Percentiles rank a stretch among this genome's conserved stretches.
Conservation (phyloP, 805 yeast species). For the Sporopachydermia lactativora region DNA sequence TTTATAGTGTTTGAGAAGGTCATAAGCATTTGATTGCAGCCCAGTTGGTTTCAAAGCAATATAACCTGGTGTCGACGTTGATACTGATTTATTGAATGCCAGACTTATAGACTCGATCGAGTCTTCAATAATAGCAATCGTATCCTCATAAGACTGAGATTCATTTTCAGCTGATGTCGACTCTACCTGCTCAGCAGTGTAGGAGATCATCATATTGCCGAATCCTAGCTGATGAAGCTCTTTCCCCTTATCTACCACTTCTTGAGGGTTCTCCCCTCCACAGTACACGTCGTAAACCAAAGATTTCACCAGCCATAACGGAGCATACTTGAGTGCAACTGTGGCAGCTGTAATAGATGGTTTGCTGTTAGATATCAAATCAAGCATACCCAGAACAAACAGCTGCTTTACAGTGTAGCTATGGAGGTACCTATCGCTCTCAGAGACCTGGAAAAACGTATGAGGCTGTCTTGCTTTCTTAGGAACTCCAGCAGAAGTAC, state of each 20-base stretch:
- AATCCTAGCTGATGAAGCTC: conserved; percentile 60
- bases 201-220: conserved; percentile 88
- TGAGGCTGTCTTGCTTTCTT: background rate
- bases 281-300: conserved; percentile 75
- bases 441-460: background rate
- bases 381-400: too few relatives aligned
- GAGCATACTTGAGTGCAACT: background rate
- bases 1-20: conserved; percentile 47
- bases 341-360: background rate
- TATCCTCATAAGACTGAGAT: conserved; percentile 10
- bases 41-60: conserved; percentile 94
- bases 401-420: background rate
- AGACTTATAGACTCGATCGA: conserved; percentile 59
- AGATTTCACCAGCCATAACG: conserved; percentile 38
- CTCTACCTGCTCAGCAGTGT: conserved; percentile 86
- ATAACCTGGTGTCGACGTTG: conserved; percentile 64
- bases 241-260: conserved; percentile 60
- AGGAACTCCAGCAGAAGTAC: background rate
- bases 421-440: background rate
- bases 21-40: conserved; percentile 60
- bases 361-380: too few relatives aligned
- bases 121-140: conserved; percentile 23
- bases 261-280: conserved; percentile 70
- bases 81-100: conserved; percentile 27
- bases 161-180: conserved; percentile 30